Conservation (phyloP, 2,329 filamentous ascomycete genomes). For the Beauveria asiatica region DNA sequence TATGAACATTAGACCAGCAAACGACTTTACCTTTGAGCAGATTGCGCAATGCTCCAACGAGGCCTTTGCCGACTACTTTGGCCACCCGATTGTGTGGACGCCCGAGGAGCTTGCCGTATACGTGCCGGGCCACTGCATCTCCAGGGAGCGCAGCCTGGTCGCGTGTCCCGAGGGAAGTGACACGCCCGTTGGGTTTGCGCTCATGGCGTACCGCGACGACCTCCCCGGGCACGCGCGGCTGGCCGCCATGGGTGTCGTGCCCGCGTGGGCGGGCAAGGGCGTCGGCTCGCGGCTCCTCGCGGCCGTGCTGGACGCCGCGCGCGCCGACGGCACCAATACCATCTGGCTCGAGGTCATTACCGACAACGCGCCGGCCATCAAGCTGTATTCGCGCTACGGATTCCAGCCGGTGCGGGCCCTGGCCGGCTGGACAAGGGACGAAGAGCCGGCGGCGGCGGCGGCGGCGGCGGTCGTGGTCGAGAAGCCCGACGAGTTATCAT, state of each 20-base stretch:
- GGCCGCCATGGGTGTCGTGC: constrained; percentile 16
- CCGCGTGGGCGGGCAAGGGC: constrained; percentile 13
- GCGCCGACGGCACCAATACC: constrained; percentile 5
- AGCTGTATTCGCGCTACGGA: constrained; percentile 15
- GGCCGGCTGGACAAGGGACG: constrained; percentile 12
- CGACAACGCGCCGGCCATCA: constrained; percentile 13
- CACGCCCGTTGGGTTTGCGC: constrained; percentile 14
- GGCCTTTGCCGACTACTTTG: constrained; percentile 15
- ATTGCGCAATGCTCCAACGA: constrained; percentile 13
- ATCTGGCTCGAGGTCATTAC: constrained; percentile 18
- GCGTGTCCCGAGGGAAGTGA: constrained; percentile 7
- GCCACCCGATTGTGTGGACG: constrained; percentile 4
- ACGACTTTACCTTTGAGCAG: constrained; percentile 1
- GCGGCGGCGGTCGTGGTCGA: neutral
- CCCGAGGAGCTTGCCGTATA: constrained; percentile 7
- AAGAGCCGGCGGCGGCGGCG: neutral
- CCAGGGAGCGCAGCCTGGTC: constrained; percentile 10
- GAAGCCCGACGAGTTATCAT: neutral
- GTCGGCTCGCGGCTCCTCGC: constrained; percentile 11
- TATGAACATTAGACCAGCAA: neutral
- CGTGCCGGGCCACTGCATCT: constrained; percentile 9
- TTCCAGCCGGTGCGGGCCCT: constrained; percentile 13
- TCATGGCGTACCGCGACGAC: constrained; percentile 16
- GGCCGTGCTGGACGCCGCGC: constrained; percentile 11
- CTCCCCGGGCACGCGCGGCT: constrained; percentile 15